Conservation (phyloP, 441 rosid genomes). For the Pelargonium fulgidum region DNA sequence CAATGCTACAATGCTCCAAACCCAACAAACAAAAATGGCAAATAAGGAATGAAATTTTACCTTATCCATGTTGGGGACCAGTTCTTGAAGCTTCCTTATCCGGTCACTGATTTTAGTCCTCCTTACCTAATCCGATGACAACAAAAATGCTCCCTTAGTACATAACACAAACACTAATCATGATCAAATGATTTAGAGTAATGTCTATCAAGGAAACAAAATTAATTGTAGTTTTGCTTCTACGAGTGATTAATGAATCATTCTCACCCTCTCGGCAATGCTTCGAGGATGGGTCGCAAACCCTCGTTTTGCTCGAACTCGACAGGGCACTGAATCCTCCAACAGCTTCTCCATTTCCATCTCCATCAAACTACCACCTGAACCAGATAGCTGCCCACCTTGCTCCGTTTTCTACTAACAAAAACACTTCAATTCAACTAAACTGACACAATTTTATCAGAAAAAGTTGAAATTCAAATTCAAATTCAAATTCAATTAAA, state of each 20-base stretch:
- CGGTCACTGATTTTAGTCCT: slow-evolving; percentile 76
- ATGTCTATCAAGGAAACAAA: background rate
- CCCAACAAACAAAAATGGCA: slow-evolving; percentile 2
- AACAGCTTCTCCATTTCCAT: slow-evolving; percentile 58
- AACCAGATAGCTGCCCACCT: slow-evolving; percentile 26
- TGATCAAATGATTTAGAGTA: background rate
- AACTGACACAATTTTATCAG: too few relatives aligned
- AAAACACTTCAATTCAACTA: too few relatives aligned
- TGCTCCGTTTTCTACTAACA: slow-evolving; percentile 25
- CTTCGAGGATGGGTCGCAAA: slow-evolving; percentile 90
- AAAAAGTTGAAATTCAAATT: too few relatives aligned
- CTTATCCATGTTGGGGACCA: slow-evolving; percentile 87
- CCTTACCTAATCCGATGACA: slow-evolving; percentile 53
- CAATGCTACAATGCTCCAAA: too few relatives aligned
- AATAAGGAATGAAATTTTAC: slow-evolving; percentile 29
- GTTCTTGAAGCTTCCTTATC: slow-evolving; percentile 82
- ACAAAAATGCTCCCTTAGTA: slow-evolving; percentile 12
- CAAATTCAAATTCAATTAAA: too few relatives aligned
- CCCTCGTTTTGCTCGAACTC: slow-evolving; percentile 75
- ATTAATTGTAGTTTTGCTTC: too few relatives aligned
- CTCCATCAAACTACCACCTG: slow-evolving; percentile 40
- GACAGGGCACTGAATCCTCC: slow-evolving; percentile 67
- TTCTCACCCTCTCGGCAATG: slow-evolving; percentile 70
- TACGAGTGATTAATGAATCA: too few relatives aligned
- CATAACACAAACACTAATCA: slow-evolving; percentile 15